These are phyloP conservation scores for Lodderomyces beijingensis DNA, from an alignment of 1,139 yeast species.

Conservation along the genomic window DNA sequence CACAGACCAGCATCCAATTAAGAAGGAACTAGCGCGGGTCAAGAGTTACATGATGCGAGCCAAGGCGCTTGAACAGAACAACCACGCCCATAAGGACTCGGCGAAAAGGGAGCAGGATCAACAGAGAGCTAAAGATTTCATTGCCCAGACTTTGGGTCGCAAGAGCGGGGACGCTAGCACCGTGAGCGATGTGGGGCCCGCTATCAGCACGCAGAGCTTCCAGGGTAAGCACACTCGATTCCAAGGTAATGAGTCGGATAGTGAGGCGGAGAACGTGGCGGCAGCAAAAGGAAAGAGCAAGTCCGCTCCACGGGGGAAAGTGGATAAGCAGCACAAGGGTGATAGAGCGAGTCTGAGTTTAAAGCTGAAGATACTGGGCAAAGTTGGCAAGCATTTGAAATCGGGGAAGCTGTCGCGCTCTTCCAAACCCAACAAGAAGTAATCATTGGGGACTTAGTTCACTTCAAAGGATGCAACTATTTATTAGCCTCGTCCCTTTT, in stretches of 20 bases:
- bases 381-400: no score
- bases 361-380: no score
- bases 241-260: constrained; percentile 15
- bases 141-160: constrained; percentile 44
- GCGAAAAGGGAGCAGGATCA: constrained; percentile 15
- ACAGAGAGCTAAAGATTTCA: constrained; percentile 32
- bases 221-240: constrained; percentile 60
- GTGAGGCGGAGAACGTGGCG: constrained; percentile 5
- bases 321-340: no score
- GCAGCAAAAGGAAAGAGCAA: constrained; percentile 3
- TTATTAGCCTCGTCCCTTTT: no score
- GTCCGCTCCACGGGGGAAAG: no score
- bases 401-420: no score
- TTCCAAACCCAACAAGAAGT: no score
- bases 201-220: constrained; percentile 56
- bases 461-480: no score
- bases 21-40: constrained; percentile 67
- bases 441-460: no score
- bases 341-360: no score
- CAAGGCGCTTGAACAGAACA: constrained; percentile 34
- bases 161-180: constrained; percentile 29
- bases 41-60: constrained; percentile 64
- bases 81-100: constrained; percentile 14
- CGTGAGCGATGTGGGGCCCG: constrained; percentile 37
- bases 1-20: constrained; percentile 56